Conservation (phyloP, 306 rosid species). For the Carpinus viminea region DNA sequence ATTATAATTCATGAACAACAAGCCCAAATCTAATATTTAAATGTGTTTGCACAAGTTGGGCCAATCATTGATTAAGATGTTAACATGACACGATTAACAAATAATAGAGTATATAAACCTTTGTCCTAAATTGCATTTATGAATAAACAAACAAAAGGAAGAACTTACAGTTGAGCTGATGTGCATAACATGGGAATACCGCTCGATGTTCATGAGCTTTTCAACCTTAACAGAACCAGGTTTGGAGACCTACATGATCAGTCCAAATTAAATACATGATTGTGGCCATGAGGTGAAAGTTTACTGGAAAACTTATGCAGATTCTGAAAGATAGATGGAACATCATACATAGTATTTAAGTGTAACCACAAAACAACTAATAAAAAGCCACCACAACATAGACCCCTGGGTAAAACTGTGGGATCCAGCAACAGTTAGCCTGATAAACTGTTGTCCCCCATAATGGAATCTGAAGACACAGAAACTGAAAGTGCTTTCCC, state of each 20-base stretch:
- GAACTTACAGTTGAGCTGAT: conserved; percentile 91
- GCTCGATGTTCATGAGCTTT: conserved; percentile 86
- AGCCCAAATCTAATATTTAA: not conserved
- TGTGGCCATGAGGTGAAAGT: conserved; percentile 17
- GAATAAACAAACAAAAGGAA: not conserved
- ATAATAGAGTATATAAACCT: not conserved
- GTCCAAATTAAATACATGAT: conserved; percentile 11
- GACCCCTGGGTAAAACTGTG: conserved; percentile 2
- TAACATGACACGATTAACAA: not conserved
- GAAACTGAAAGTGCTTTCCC: not conserved
- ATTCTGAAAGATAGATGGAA: not conserved
- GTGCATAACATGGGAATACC: conserved; percentile 99
- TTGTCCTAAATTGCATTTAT: not conserved
- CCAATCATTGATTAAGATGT: not conserved
- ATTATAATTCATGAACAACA: conserved; percentile 1
- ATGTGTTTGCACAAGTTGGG: not conserved
- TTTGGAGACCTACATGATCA: conserved; percentile 74
- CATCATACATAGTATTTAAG: not conserved
- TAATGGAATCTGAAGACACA: not conserved
- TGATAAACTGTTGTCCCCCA: conserved; percentile 7
- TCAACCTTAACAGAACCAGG: conserved; percentile 90
- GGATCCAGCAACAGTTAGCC: conserved; percentile 10
- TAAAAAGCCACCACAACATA: conserved; percentile 3
- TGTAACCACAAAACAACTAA: not conserved
- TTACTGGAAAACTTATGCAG: conserved; percentile 13